Conservation (phyloP, 345 rosid genomes). For the Laguncularia racemosa region DNA sequence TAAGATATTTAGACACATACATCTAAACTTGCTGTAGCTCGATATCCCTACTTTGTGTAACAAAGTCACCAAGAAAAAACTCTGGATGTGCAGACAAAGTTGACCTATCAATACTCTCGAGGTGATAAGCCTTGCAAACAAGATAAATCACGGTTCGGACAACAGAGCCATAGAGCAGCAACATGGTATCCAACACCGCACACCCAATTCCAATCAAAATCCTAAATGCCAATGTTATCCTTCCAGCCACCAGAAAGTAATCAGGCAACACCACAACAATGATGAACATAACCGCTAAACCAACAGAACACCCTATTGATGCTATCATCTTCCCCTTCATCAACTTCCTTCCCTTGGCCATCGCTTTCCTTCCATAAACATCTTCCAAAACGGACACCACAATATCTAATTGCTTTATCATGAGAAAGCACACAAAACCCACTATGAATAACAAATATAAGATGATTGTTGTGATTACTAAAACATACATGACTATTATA, state of each 20-base stretch:
- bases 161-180: slow-evolving; percentile 33
- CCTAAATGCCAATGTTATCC: slow-evolving; percentile 10
- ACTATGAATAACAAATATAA: background rate
- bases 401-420: slow-evolving; percentile 38
- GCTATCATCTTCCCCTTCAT: slow-evolving; percentile 35
- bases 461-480: background rate
- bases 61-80: too few relatives aligned
- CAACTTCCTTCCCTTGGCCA: slow-evolving; percentile 29
- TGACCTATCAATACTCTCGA: slow-evolving; percentile 27
- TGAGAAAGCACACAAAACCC: slow-evolving; percentile 28
- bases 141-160: slow-evolving; percentile 46
- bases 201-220: slow-evolving; percentile 26
- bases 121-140: slow-evolving; percentile 54
- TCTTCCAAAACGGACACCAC: slow-evolving; percentile 52
- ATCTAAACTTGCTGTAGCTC: too few relatives aligned
- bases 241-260: slow-evolving; percentile 20
- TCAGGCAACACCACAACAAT: slow-evolving; percentile 11
- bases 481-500: background rate
- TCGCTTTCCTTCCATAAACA: slow-evolving; percentile 30
- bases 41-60: too few relatives aligned
- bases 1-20: too few relatives aligned
- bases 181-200: slow-evolving; percentile 20
- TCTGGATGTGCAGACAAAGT: too few relatives aligned
- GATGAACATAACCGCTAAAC: slow-evolving; percentile 6
- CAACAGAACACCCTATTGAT: background rate